Percentiles rank a stretch among this genome's conserved stretches.
Conservation (phyloP, 1,139 yeast species). For the Williopsis jadinii region DNA sequence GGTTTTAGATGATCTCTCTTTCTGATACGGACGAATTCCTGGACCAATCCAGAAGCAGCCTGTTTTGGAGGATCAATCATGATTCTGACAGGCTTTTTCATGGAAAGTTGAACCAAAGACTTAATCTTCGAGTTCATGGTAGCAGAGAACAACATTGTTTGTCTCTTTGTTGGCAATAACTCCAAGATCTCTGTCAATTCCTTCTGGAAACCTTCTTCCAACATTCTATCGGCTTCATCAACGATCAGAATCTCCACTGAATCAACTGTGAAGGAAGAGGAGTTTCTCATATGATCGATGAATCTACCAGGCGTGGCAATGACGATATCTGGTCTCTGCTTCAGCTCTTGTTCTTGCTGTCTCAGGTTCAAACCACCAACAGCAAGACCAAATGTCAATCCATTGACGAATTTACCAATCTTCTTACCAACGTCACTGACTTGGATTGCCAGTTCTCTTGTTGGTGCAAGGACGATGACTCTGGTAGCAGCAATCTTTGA, state of each 20-base stretch:
- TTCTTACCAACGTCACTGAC: constrained; percentile 90
- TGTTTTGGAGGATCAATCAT: constrained; percentile 97
- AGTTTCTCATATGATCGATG: constrained; percentile 92
- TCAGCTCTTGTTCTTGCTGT: constrained; percentile 91
- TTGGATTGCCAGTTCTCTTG: constrained; percentile 97
- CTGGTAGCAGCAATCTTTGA: constrained; percentile 79
- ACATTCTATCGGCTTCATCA: constrained; percentile 99
- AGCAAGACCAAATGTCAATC: constrained; percentile 81
- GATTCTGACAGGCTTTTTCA: constrained; percentile 84
- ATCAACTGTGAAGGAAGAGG: constrained; percentile 88
- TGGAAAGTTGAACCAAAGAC: constrained; percentile 77
- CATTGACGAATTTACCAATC: constrained; percentile 68
- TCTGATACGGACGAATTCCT: constrained; percentile 91
- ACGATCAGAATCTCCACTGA: constrained; percentile 85
- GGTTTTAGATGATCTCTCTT: constrained; percentile 82
- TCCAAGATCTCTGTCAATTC: constrained; percentile 87
- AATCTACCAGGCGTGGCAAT: constrained; percentile 97
- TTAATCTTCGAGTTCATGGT: constrained; percentile 95
- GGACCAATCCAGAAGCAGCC: constrained; percentile 79
- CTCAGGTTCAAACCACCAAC: constrained; percentile 96
- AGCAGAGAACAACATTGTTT: constrained; percentile 90
- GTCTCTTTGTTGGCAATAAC: constrained; percentile 83
- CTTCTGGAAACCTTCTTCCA: constrained; percentile 96
- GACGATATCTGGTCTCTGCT: constrained; percentile 89
- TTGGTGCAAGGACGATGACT: constrained; percentile 86